These are phyloP conservation scores for Aegilops longissima DNA, from an alignment of 176 grass and related monocot species.

Conservation along the genomic window DNA sequence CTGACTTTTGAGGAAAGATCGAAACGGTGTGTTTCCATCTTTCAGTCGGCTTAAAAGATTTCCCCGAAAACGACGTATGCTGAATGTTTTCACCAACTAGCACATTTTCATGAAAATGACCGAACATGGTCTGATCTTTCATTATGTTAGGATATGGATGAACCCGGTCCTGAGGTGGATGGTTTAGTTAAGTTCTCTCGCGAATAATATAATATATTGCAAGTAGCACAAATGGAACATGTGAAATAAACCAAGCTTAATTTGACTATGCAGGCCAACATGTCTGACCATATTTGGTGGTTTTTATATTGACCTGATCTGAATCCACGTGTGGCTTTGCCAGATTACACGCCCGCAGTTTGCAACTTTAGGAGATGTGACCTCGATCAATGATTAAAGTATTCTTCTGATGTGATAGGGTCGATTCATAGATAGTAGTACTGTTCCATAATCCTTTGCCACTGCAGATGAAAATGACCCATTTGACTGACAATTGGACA, in stretches of 20 bases:
- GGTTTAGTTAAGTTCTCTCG: not conserved
- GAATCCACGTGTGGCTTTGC: not conserved
- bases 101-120: slow-evolving; percentile 20
- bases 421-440: not conserved
- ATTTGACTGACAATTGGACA: not conserved
- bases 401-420: not conserved
- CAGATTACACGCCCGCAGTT: not conserved
- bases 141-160: not conserved
- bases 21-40: not conserved
- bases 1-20: slow-evolving; percentile 1
- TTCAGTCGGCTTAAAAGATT: slow-evolving; percentile 19
- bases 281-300: slow-evolving; percentile 1
- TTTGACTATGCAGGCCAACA: not conserved
- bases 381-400: not conserved
- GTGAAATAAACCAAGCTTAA: not conserved
- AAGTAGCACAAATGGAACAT: slow-evolving; percentile 8
- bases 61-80: not conserved
- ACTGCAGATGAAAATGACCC: not conserved
- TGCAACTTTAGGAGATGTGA: not conserved
- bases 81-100: not conserved
- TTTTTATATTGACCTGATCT: slow-evolving; percentile 1
- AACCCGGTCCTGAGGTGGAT: slow-evolving; percentile 5
- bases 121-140: not conserved
- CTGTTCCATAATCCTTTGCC: not conserved
- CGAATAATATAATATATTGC: not conserved